A percentile compares a stretch with the other conserved stretches of the same genome.
phyloP scores from a whole-genome alignment of 345 rosid genomes.

The Turritis glabra region DNA sequence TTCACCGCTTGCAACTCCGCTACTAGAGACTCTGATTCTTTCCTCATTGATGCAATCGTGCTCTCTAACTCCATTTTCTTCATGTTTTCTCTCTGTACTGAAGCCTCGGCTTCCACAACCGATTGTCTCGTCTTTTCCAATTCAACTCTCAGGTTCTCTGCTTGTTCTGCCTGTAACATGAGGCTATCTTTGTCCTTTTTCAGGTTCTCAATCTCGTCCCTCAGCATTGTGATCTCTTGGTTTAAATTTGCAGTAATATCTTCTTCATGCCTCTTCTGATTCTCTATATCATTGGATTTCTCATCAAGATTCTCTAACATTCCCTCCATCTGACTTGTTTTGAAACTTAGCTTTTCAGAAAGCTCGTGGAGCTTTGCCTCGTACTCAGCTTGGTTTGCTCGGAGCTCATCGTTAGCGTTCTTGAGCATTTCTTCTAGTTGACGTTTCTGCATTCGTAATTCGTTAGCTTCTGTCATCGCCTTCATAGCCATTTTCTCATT shows the following conservation, averaged over 20 bases:
- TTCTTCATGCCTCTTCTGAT: slow-evolving; percentile 53
- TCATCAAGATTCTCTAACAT: slow-evolving; percentile 51
- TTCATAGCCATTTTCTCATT: slow-evolving; percentile 82
- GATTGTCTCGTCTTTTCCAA: slow-evolving; percentile 48
- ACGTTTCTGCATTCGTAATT: slow-evolving; percentile 58
- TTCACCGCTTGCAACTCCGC: slow-evolving; percentile 49
- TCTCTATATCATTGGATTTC: slow-evolving; percentile 54
- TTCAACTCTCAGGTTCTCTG: slow-evolving; percentile 48
- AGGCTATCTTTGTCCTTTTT: slow-evolving; percentile 35
- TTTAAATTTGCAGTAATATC: slow-evolving; percentile 43
- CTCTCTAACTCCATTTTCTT: slow-evolving; percentile 48
- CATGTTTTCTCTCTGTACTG: slow-evolving; percentile 43
- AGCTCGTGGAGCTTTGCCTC: slow-evolving; percentile 54
- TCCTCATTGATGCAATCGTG: slow-evolving; percentile 45
- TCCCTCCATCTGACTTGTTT: slow-evolving; percentile 49
- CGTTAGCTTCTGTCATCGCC: slow-evolving; percentile 74
- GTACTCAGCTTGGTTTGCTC: slow-evolving; percentile 46
- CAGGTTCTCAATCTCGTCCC: slow-evolving; percentile 49
- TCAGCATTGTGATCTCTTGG: slow-evolving; percentile 45
- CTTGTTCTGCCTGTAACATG: slow-evolving; percentile 46
- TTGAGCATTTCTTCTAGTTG: slow-evolving; percentile 62
- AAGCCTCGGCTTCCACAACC: slow-evolving; percentile 45
- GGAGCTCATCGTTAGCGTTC: slow-evolving; percentile 58
- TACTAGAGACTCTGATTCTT: slow-evolving; percentile 48
- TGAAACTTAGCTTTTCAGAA: slow-evolving; percentile 45